Evolutionary conservation across 2,329 filamentous ascomycete genomes (phyloP).

Genomic region (Apiospora kogelbergensis): DNA sequence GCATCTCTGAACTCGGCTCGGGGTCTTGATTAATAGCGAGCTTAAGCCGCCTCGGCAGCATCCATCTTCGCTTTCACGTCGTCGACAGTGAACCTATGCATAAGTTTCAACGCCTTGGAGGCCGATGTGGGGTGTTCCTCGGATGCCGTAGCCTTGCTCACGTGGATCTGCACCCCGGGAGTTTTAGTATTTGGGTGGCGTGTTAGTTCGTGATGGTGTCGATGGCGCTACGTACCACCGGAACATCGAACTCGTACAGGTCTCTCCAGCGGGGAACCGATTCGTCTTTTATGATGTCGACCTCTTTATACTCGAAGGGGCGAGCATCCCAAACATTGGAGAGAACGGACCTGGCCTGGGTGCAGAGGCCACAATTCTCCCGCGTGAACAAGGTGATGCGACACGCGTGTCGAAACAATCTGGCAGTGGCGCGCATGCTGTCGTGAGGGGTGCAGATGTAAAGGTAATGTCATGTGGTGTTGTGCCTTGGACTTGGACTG

Average conservation of each 20-base stretch:
- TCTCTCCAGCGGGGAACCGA: slow-evolving; percentile 63
- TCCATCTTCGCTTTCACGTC: slow-evolving; percentile 72
- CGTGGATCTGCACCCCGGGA: slow-evolving; percentile 49
- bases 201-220: neutral
- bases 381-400: slow-evolving; percentile 77
- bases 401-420: slow-evolving; percentile 52
- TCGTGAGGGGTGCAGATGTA: neutral
- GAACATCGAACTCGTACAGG: slow-evolving; percentile 79
- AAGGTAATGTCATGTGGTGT: neutral
- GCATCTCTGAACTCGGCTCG: slow-evolving; percentile 47
- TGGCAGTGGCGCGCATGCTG: slow-evolving; percentile 50
- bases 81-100: slow-evolving; percentile 72
- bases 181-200: neutral
- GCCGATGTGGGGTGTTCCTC: slow-evolving; percentile 55
- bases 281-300: slow-evolving; percentile 66
- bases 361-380: slow-evolving; percentile 69
- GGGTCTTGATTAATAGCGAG: slow-evolving; percentile 32
- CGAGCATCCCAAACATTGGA: slow-evolving; percentile 66
- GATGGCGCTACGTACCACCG: slow-evolving; percentile 58
- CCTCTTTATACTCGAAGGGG: slow-evolving; percentile 68
- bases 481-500: neutral
- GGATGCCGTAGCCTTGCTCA: slow-evolving; percentile 56
- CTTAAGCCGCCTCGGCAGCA: slow-evolving; percentile 36
- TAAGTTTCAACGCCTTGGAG: slow-evolving; percentile 66
- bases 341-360: slow-evolving; percentile 65